These are phyloP conservation scores for Apocynum venetum DNA, from an alignment of 257 asterid genomes.

Conservation along the genomic window DNA sequence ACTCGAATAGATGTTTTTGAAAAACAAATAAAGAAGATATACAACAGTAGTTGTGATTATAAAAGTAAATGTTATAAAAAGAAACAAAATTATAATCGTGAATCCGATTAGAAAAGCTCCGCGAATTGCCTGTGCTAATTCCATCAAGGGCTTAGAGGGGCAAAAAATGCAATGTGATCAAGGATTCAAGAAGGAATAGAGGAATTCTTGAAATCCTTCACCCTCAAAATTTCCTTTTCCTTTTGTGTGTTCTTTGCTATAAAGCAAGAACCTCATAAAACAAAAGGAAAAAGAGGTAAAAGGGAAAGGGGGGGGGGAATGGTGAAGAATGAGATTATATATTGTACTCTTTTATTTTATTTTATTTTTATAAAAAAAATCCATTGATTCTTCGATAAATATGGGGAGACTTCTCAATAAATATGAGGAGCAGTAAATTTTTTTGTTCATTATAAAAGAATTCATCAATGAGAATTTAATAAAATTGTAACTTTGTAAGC, in stretches of 20 bases:
- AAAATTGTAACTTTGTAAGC: too few species aligned
- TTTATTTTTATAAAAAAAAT: too few species aligned
- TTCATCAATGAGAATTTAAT: too few species aligned
- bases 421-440: neutral
- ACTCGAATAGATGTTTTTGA: neutral
- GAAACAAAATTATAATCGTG: neutral
- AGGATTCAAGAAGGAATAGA: neutral
- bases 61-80: neutral
- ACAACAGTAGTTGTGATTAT: neutral
- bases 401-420: neutral
- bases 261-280: neutral
- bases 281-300: neutral
- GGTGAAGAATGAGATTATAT: neutral
- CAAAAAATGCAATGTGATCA: neutral
- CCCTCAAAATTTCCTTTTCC: neutral
- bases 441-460: too few species aligned
- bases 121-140: neutral
- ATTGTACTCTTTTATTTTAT: neutral
- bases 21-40: neutral
- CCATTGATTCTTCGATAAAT: neutral
- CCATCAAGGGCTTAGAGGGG: neutral
- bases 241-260: neutral
- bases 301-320: neutral
- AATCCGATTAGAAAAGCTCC: neutral
- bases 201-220: neutral